Evolutionary conservation across 2,329 filamentous ascomycete species (phyloP).

Genomic region (Apiospora rasikravindrae): DNA sequence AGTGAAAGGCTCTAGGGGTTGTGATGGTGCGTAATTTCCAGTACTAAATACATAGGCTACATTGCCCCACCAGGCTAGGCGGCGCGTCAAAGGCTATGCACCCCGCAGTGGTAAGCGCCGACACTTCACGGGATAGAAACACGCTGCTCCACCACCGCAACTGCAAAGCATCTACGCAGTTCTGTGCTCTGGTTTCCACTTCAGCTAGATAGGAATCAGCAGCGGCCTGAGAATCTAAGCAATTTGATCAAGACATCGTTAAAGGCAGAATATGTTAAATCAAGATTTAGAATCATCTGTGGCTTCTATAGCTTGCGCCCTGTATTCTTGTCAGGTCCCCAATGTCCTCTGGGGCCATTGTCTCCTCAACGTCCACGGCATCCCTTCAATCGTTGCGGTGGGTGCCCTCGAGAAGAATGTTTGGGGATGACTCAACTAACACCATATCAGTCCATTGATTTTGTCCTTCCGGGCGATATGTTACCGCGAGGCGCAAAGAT

Average conservation of each 20-base stretch:
- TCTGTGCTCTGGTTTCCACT: not conserved
- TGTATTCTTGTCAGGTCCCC: not conserved
- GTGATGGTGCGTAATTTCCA: too few species aligned
- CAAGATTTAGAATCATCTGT: not conserved
- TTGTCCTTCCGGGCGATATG: not conserved
- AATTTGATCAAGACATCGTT: not conserved
- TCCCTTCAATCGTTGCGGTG: not conserved
- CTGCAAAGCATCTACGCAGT: too few species aligned
- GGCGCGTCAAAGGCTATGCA: too few species aligned
- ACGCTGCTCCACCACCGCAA: too few species aligned
- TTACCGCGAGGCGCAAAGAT: not conserved
- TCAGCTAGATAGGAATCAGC: not conserved
- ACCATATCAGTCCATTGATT: not conserved
- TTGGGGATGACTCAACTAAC: not conserved
- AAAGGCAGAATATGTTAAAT: not conserved
- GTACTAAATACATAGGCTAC: too few species aligned
- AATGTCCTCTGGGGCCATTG: slow-evolving; percentile 12
- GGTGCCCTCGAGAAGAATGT: not conserved
- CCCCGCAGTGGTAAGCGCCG: too few species aligned
- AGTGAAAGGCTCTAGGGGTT: too few species aligned
- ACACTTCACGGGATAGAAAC: too few species aligned
- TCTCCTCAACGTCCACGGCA: not conserved
- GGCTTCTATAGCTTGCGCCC: not conserved
- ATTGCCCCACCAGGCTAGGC: too few species aligned
- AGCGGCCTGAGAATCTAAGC: not conserved